A percentile compares a stretch with the other conserved stretches of the same genome.
phyloP scores from a whole-genome alignment of 192 early-diverging fungal species.

The Helicostylum pulchrum region DNA sequence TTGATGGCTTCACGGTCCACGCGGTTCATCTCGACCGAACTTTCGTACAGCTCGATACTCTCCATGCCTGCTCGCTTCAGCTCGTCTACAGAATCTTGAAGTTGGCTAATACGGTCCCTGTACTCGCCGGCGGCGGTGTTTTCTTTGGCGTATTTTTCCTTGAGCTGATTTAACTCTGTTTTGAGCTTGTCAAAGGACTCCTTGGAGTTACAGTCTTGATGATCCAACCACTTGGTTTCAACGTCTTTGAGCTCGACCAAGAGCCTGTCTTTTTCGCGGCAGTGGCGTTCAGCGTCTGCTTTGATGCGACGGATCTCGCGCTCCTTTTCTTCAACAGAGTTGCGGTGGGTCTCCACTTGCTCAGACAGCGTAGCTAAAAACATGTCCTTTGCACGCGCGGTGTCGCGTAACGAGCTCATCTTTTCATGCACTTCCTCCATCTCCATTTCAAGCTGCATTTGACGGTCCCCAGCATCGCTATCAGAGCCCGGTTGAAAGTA shows the following conservation, averaged over 20 bases:
- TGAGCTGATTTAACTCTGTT: conserved; percentile 15
- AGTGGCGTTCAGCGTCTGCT: conserved; percentile 24
- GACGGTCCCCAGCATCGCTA: conserved; percentile 8
- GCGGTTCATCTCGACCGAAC: conserved; percentile 34
- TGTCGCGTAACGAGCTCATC: conserved; percentile 31
- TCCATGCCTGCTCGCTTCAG: conserved; percentile 45
- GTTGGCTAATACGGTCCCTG: conserved; percentile 8
- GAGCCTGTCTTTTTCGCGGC: conserved; percentile 32
- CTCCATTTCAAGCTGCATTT: conserved; percentile 30
- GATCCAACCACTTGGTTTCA: conserved; percentile 16
- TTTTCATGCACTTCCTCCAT: conserved; percentile 43
- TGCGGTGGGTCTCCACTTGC: conserved; percentile 35
- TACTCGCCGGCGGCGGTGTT: conserved; percentile 12
- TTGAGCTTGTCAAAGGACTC: conserved; percentile 31
- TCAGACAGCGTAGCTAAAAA: conserved; percentile 36
- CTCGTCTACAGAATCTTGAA: conserved; percentile 35
- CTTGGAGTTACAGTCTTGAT: conserved; percentile 21
- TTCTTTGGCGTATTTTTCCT: conserved; percentile 27
- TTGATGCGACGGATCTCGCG: conserved; percentile 33
- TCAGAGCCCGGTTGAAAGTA: not conserved
- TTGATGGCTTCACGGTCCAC: conserved; percentile 38
- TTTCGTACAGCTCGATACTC: conserved; percentile 44
- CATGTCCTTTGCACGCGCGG: conserved; percentile 40
- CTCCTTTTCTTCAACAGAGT: conserved; percentile 37
- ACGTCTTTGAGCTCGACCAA: conserved; percentile 24